phyloP scores from a whole-genome alignment of 106 monocot species.

The Dendrobium huoshanense region DNA sequence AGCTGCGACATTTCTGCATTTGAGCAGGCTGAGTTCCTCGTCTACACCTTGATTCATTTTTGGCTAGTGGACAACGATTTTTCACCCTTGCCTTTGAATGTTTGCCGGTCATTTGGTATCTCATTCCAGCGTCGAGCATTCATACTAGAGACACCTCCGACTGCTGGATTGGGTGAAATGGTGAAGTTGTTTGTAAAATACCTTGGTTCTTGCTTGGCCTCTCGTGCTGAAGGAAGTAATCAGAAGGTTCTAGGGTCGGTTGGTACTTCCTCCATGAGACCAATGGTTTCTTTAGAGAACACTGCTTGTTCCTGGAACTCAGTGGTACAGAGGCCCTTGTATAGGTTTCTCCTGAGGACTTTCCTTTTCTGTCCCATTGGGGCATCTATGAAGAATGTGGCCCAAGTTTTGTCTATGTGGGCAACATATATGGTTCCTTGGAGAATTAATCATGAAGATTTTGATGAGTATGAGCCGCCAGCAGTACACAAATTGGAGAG shows the following conservation, averaged over 20 bases:
- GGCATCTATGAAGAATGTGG: conserved; percentile 58
- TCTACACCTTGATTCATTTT: conserved; percentile 67
- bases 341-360: conserved; percentile 78
- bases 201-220: conserved; percentile 32
- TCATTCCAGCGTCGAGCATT: conserved; percentile 26
- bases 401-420: conserved; percentile 76
- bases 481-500: conserved; percentile 8
- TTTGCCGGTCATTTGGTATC: conserved; percentile 38
- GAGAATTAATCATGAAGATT: conserved; percentile 42
- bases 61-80: conserved; percentile 96
- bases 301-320: conserved; percentile 48
- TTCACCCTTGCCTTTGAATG: conserved; percentile 51
- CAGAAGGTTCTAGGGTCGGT: conserved; percentile 1
- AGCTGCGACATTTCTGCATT: conserved; percentile 33
- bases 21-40: conserved; percentile 68
- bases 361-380: conserved; percentile 82
- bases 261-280: conserved; percentile 9
- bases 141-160: conserved; percentile 49
- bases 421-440: conserved; percentile 65
- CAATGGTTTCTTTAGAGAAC: conserved; percentile 15
- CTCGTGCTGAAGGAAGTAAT: conserved; percentile 11
- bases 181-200: conserved; percentile 72
- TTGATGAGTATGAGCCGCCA: conserved; percentile 41
- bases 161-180: conserved; percentile 56
- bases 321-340: conserved; percentile 72